Evolutionary conservation across 1,284 basidiomycete species (phyloP).

Genomic region (Austroboletus rostrupii): DNA sequence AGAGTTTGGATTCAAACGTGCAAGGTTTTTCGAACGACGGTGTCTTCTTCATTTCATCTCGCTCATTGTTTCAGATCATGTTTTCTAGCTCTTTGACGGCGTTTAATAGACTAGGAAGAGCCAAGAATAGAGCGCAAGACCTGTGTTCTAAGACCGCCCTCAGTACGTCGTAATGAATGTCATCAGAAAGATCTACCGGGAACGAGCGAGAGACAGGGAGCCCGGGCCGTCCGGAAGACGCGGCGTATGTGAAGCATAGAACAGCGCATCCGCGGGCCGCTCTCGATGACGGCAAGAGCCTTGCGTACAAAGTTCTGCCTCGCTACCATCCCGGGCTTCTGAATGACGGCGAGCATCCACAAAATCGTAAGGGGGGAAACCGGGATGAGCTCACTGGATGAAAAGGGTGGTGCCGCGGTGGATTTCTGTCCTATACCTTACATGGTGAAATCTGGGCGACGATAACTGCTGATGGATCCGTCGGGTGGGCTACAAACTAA

Average conservation of each 20-base stretch:
- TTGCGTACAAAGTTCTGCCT: background rate
- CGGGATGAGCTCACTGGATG: too few relatives aligned
- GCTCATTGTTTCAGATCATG: background rate
- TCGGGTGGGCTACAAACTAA: too few relatives aligned
- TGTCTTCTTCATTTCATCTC: background rate
- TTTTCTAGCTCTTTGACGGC: background rate
- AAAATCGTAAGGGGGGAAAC: too few relatives aligned
- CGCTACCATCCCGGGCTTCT: background rate
- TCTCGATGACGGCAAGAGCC: background rate
- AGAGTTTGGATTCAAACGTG: background rate
- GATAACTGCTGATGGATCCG: too few relatives aligned
- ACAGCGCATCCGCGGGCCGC: too few relatives aligned
- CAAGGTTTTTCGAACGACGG: background rate
- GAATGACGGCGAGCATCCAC: conserved; percentile 1
- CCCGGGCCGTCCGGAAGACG: background rate
- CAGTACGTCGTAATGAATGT: background rate
- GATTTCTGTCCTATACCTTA: too few relatives aligned
- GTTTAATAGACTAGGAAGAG: background rate
- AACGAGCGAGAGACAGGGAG: background rate
- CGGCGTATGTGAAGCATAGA: too few relatives aligned
- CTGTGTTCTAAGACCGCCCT: background rate
- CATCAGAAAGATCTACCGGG: background rate
- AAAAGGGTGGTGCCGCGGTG: too few relatives aligned
- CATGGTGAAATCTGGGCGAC: too few relatives aligned
- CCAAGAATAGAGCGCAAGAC: background rate